Evolutionary conservation across 148 eudicot species (phyloP).

Genomic region (Drosera capensis): DNA sequence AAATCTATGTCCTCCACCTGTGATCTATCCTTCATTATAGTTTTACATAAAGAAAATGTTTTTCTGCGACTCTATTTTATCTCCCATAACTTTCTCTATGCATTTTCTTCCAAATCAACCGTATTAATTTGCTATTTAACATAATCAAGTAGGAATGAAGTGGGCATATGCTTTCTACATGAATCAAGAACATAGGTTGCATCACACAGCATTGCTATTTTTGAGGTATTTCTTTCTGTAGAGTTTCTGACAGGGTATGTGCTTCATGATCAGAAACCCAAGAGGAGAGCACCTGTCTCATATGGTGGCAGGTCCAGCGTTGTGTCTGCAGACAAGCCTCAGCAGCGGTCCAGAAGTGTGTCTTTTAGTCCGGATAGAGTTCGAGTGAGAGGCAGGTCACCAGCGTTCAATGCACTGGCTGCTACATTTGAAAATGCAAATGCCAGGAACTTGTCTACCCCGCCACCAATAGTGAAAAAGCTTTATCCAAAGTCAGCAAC

Average conservation of each 20-base stretch:
- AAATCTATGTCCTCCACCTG: no score
- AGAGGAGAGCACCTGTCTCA: constrained; percentile 66
- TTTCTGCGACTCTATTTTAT: no score
- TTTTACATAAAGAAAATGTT: no score
- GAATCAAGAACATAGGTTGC: no score
- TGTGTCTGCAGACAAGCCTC: constrained; percentile 59
- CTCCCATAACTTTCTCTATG: no score
- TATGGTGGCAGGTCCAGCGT: constrained; percentile 74
- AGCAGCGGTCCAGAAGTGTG: constrained; percentile 91
- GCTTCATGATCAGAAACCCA: constrained; percentile 53
- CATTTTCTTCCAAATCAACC: no score
- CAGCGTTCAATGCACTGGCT: constrained; percentile 90
- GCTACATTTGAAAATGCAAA: constrained; percentile 75
- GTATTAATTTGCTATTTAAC: no score
- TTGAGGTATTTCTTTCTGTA: neutral
- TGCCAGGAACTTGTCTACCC: constrained; percentile 86
- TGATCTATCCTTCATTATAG: no score
- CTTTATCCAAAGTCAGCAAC: constrained; percentile 61
- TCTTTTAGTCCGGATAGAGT: constrained; percentile 79
- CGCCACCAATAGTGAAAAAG: constrained; percentile 75
- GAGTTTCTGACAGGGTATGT: constrained; percentile 2
- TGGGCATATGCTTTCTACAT: no score
- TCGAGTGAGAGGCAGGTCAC: constrained; percentile 92
- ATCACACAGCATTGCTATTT: neutral
- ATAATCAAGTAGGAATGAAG: no score